Evolutionary conservation across 345 rosid species (phyloP).

Genomic region (Dimocarpus longan): DNA sequence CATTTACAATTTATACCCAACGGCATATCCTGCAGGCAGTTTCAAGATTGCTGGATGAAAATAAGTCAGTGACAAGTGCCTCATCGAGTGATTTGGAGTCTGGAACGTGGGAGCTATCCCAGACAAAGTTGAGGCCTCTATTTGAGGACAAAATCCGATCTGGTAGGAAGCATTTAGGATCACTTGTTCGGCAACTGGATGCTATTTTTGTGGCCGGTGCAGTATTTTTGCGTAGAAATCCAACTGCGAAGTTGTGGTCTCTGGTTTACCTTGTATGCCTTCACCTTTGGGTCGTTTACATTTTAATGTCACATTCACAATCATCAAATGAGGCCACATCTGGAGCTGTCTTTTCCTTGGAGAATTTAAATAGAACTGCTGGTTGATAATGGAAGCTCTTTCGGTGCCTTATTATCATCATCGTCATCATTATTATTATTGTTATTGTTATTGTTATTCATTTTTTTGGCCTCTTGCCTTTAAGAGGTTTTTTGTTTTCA

Average conservation of each 20-base stretch:
- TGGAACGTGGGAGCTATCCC: slow-evolving; percentile 56
- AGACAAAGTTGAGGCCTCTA: slow-evolving; percentile 53
- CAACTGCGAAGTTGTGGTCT: slow-evolving; percentile 75
- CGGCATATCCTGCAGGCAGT: slow-evolving; percentile 50
- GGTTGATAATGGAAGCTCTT: slow-evolving; percentile 24
- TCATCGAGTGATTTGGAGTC: slow-evolving; percentile 65
- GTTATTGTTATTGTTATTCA: not conserved
- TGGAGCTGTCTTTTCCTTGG: slow-evolving; percentile 75
- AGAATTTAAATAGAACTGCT: slow-evolving; percentile 64
- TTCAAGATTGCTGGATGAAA: slow-evolving; percentile 79
- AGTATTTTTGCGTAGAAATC: slow-evolving; percentile 72
- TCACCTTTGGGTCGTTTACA: slow-evolving; percentile 91
- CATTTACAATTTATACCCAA: not conserved
- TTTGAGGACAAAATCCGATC: slow-evolving; percentile 65
- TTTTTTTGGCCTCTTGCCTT: slow-evolving; percentile 27
- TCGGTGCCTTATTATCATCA: too few species aligned
- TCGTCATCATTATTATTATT: not conserved
- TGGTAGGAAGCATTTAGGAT: slow-evolving; percentile 72
- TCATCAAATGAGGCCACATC: slow-evolving; percentile 52
- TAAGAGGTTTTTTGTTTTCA: not conserved
- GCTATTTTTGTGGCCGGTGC: slow-evolving; percentile 74
- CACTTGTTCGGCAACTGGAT: slow-evolving; percentile 71
- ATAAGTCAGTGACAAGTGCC: slow-evolving; percentile 37
- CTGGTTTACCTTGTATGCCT: slow-evolving; percentile 68
- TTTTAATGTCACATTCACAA: slow-evolving; percentile 53